Percentiles rank a stretch among this genome's conserved stretches.
Conservation (phyloP, 1,284 basidiomycete genomes). For the Malassezia nana region DNA sequence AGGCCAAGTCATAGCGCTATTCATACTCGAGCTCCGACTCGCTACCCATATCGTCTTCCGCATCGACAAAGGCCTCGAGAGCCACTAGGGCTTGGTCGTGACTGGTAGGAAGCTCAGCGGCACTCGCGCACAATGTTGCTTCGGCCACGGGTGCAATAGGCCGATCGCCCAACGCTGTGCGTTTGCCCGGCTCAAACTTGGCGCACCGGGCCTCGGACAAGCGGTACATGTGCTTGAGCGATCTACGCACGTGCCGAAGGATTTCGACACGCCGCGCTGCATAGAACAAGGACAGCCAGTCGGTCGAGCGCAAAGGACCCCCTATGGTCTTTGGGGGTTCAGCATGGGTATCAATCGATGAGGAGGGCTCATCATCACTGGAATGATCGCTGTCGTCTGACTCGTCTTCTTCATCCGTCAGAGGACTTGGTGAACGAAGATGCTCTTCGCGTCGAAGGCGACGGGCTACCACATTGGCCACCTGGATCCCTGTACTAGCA, state of each 20-base stretch:
- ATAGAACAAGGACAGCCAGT: constrained; percentile 16
- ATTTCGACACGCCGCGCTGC: constrained; percentile 28
- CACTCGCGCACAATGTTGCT: background rate
- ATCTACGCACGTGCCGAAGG: constrained; percentile 26
- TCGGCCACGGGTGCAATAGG: background rate
- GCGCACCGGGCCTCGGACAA: constrained; percentile 29
- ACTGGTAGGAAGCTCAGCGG: background rate
- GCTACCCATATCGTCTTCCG: background rate
- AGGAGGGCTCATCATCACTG: constrained; percentile 5
- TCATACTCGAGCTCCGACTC: constrained; percentile 6
- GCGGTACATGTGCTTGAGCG: constrained; percentile 36
- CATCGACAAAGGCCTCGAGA: constrained; percentile 6
- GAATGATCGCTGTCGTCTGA: background rate
- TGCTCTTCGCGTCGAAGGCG: constrained; percentile 28
- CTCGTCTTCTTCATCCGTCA: constrained; percentile 17
- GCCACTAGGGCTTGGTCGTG: constrained; percentile 11
- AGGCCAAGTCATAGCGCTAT: constrained; percentile 23
- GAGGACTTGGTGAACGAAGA: constrained; percentile 11
- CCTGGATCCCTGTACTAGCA: constrained; percentile 72
- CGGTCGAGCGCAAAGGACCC: constrained; percentile 4
- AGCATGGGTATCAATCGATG: background rate
- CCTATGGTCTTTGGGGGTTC: background rate
- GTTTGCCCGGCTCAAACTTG: constrained; percentile 26
- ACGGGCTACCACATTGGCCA: constrained; percentile 41
- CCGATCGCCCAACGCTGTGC: background rate